Evolutionary conservation across 768 basidiomycete genomes (phyloP), one percentile per base, ranked within the genome.

Genomic region (Pleurotus ostreatus): DNA sequence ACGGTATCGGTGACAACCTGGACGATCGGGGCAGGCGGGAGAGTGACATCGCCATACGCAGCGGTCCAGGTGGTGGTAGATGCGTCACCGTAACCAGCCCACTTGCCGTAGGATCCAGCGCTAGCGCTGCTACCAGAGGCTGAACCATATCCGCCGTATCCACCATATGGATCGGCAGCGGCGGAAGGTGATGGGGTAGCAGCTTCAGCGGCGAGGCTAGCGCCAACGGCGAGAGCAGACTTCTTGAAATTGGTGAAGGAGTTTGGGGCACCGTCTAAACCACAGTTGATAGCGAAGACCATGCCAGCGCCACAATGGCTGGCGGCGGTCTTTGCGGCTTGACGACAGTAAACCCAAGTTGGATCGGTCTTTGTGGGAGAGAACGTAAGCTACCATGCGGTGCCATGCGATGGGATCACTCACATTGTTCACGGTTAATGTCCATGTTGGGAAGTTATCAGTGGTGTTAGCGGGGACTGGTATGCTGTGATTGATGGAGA

Each of bases 251-350:
- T 78, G 46, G 71, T 69, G 73, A 86, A 85, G 5, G 84, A 84
- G 70, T 85, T 85, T 48, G 79, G 66, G 43, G 73, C 59, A 57
- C 78, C 82, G 60, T 79, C 79, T 2, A 70, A 61, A 38, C 80
- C 81, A 67, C 82, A 83, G 69, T 87, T 86, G 64, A 85, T 76
- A 16, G 82, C 78, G 64, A 85, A 85, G 43, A 87, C 82, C 84
- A 87, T 86, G 62, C 84, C 84, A 58, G 69, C 61, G 55, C 83
- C 82, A 61, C 85, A 86, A 66, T 87, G 85, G 57, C 74, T 78
- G 37, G 66, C 71, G 4, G 82, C 71, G 2, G 78, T 80, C 40
- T 74, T 71, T 43, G 70, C 74, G 51, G 70, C 79, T 61, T 86
- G 84, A 43, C 67, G 69, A 65, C 85, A 86, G 71, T 78, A 79